These are phyloP conservation scores for Priceomyces castillae DNA, from an alignment of 805 yeast species.

Conservation along the genomic window DNA sequence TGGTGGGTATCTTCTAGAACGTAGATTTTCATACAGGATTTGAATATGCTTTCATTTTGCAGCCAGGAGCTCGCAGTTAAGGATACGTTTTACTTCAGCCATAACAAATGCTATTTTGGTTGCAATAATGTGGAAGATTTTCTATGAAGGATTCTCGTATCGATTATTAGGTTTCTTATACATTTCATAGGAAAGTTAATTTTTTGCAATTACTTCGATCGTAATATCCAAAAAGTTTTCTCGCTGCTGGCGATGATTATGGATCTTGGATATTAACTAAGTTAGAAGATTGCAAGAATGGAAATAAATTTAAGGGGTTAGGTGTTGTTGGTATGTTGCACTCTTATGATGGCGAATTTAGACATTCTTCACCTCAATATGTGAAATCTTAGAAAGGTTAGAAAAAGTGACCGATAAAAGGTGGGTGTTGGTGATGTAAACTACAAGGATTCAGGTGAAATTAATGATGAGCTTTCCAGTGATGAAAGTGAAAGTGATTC, in stretches of 20 bases:
- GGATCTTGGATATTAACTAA: slow-evolving; percentile 85
- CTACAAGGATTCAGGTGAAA: slow-evolving; percentile 22
- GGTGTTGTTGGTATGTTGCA: slow-evolving; percentile 94
- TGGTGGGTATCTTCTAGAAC: no score
- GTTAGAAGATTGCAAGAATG: slow-evolving; percentile 46
- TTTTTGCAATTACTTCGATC: no score
- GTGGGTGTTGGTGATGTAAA: slow-evolving; percentile 77
- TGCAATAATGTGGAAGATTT: no score
- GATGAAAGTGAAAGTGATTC: slow-evolving; percentile 8
- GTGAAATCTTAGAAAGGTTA: slow-evolving; percentile 67
- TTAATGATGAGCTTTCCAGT: slow-evolving; percentile 9
- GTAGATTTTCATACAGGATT: no score
- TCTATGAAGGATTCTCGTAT: no score
- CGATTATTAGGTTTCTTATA: no score
- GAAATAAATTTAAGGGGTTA: slow-evolving; percentile 49
- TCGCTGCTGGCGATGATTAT: slow-evolving; percentile 93
- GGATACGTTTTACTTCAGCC: no score
- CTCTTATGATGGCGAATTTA: slow-evolving; percentile 88
- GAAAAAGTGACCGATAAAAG: slow-evolving; percentile 74
- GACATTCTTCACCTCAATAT: slow-evolving; percentile 86
- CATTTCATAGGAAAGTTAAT: no score
- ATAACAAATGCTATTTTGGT: no score
- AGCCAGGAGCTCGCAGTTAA: no score
- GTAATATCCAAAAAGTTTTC: no score
- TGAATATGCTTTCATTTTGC: no score